Conservation (phyloP, 768 basidiomycete species). For the Tricholoma bakamatsutake region DNA sequence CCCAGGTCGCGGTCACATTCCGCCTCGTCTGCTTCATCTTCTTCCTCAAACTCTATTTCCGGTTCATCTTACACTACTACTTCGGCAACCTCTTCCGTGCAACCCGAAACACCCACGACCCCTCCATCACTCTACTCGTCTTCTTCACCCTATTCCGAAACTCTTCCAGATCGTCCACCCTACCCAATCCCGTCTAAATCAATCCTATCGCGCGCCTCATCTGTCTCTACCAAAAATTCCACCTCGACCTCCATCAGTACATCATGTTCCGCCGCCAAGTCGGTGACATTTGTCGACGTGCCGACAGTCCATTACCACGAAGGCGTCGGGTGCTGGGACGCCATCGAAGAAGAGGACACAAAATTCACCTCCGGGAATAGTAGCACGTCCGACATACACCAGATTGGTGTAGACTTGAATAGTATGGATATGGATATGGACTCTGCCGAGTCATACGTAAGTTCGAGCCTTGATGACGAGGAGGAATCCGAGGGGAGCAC, state of each 20-base stretch:
- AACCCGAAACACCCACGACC: conserved; percentile 16
- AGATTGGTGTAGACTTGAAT: conserved; percentile 22
- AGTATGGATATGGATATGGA: conserved; percentile 32
- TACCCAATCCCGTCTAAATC: conserved; percentile 43
- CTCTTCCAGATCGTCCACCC: conserved; percentile 22
- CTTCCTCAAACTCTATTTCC: conserved; percentile 7
- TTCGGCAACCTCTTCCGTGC: conserved; percentile 15
- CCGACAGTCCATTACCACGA: conserved; percentile 51
- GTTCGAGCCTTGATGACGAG: conserved; percentile 9
- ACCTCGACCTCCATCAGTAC: conserved; percentile 4
- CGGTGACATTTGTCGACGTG: conserved; percentile 66
- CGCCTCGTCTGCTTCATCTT: conserved; percentile 12
- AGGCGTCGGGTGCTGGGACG: neutral
- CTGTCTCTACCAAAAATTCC: conserved; percentile 28
- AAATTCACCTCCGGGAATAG: neutral
- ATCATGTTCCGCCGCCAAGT: conserved; percentile 33
- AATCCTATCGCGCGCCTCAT: conserved; percentile 51
- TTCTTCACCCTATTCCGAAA: conserved; percentile 18
- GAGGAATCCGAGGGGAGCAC: conserved; percentile 13
- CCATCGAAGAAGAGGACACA: conserved; percentile 10
- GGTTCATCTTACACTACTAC: conserved; percentile 7
- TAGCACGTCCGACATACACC: neutral
- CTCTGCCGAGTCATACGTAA: neutral
- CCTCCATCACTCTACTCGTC: conserved; percentile 6
- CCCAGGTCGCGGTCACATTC: conserved; percentile 8